Base-by-base conservation (phyloP, 768 basidiomycete species). In the Scleroderma bovista region DNA sequence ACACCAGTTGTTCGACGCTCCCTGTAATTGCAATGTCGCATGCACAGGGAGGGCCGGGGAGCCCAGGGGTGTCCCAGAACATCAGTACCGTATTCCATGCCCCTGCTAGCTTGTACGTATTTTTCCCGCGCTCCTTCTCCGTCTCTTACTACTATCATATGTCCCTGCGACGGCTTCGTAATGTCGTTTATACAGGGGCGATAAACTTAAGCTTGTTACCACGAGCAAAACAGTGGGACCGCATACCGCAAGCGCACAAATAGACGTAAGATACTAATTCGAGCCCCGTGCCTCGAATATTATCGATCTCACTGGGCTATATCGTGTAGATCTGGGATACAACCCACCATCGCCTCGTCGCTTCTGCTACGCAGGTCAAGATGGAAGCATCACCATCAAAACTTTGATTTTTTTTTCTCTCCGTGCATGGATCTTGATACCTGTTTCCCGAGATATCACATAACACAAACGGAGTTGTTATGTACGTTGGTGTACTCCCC, bases 41-140 rank as follows among this genome's bases (percentile, higher is more conserved):
- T 12, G 63, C 65, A 1, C 60, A 68, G 16, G 68, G 70, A 8
- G 64, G 62, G 3, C 11, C 17, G 12, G 60, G 60, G 6, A 52
- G 57, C 10, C 48, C 65, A 1, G 72, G 72, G 8, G 74, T 78
- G 22, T 77, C 77, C 1, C 74, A 74, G 46, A 68, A 58, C 2
- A 74, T 80, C 55, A 72, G 78, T 47, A 62, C 67, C 2, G 53
- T 71, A n/a, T 79, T 72, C 52, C 75, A 80, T 54, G 63, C 70
- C 4, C 65, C 70, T 1, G 76, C 72, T 1, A 50, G 59, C 17
- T 47, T 65, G 79, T 71, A 55, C 40, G 72, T 65, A 6, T 48
- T 31, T 24, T 26, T 29, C 26, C 26, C 8, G 37, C 47, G 3
- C 2, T 15, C 20, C 13, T 31, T 16, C 38, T 5, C 26, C 22